Conservation (phyloP, 768 basidiomycete genomes). For the Dioszegia hungarica region DNA sequence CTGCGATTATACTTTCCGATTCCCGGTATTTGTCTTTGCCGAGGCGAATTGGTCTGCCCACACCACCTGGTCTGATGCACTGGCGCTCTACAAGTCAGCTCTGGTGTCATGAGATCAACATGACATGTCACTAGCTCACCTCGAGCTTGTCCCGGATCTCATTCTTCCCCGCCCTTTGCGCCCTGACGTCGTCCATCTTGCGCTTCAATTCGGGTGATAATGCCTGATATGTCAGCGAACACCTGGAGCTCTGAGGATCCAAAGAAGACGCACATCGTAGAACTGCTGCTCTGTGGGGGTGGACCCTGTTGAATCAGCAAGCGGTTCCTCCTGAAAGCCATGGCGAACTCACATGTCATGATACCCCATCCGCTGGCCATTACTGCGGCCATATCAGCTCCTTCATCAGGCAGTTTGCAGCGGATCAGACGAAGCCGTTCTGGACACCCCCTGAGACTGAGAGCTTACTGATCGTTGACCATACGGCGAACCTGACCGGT, state of each 20-base stretch:
- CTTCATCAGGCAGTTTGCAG: background rate
- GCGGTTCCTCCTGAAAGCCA: background rate
- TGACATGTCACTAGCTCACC: background rate
- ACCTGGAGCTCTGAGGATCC: background rate
- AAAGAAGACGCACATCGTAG: conserved; percentile 37
- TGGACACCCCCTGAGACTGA: background rate
- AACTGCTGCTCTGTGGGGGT: conserved; percentile 46
- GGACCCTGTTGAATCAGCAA: no score
- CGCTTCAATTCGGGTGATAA: conserved; percentile 45
- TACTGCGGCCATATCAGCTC: conserved; percentile 8
- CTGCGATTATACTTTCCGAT: background rate
- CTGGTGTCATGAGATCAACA: background rate
- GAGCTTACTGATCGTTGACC: conserved; percentile 19
- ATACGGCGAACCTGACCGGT: conserved; percentile 16
- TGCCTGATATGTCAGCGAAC: conserved; percentile 18
- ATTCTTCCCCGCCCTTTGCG: conserved; percentile 28
- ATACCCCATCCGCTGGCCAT: conserved; percentile 36
- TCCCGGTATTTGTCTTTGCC: conserved; percentile 5
- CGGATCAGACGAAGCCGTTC: background rate
- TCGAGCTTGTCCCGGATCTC: conserved; percentile 2
- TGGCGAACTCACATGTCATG: conserved; percentile 33
- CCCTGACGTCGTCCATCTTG: conserved; percentile 41
- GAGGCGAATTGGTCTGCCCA: conserved; percentile 32
- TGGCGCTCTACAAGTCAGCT: conserved; percentile 16
- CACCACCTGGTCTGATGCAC: conserved; percentile 28